phyloP scores from a whole-genome alignment of 1,284 basidiomycete species.

The Wolfiporia cocos region DNA sequence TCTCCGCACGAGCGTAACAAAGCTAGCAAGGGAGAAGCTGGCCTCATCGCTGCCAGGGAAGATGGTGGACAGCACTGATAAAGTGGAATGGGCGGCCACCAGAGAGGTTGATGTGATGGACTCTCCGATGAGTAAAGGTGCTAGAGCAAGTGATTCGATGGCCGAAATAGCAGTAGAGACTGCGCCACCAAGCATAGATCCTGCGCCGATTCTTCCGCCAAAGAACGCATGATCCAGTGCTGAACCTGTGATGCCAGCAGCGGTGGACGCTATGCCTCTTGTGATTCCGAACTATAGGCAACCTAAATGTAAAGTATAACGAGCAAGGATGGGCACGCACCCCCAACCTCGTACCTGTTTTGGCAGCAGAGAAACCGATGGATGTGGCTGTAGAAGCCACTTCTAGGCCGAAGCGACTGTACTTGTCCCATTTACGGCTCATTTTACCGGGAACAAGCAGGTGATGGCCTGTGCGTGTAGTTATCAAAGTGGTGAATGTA shows the following conservation, averaged over 20 bases:
- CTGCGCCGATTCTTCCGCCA: constrained; percentile 50
- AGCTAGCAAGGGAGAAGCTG: constrained; percentile 72
- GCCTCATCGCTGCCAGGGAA: constrained; percentile 74
- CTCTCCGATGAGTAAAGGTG: constrained; percentile 67
- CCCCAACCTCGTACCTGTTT: constrained; percentile 58
- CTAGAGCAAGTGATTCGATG: constrained; percentile 64
- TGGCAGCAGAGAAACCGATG: constrained; percentile 62
- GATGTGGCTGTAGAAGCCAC: constrained; percentile 55
- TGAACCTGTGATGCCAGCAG: constrained; percentile 48
- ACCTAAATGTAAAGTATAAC: constrained; percentile 8
- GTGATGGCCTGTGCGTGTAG: no score
- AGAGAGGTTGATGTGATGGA: constrained; percentile 72
- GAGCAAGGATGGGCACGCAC: constrained; percentile 33
- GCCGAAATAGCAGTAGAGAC: constrained; percentile 57
- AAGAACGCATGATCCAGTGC: constrained; percentile 60
- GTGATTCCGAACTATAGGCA: constrained; percentile 57
- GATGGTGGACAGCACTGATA: constrained; percentile 64
- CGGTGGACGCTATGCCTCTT: constrained; percentile 51
- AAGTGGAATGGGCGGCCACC: constrained; percentile 63
- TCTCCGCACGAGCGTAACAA: constrained; percentile 59
- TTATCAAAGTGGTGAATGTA: no score
- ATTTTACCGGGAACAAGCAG: no score
- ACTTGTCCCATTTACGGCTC: constrained; percentile 48
- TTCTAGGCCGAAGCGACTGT: constrained; percentile 55
- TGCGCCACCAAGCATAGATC: constrained; percentile 49